These are phyloP conservation scores for Peltaster fructicola DNA, from an alignment of 2,329 filamentous ascomycete genomes.

Conservation along the genomic window DNA sequence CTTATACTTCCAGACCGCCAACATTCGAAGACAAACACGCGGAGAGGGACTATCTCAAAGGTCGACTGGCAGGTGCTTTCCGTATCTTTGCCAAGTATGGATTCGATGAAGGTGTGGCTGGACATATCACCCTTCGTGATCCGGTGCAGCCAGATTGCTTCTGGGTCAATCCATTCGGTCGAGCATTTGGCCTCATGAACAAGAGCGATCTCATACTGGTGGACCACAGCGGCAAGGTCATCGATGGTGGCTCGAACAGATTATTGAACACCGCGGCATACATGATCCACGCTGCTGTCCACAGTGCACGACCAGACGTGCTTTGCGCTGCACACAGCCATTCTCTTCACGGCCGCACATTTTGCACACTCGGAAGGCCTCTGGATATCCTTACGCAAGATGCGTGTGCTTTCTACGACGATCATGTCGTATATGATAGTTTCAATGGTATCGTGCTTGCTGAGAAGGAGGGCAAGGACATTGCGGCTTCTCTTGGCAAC, in stretches of 20 bases:
- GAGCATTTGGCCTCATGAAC: constrained; percentile 23
- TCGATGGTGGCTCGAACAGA: constrained; percentile 20
- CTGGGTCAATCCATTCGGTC: constrained; percentile 24
- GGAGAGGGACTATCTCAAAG: constrained; percentile 23
- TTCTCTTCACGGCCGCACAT: constrained; percentile 21
- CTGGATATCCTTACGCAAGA: constrained; percentile 26
- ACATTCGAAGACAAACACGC: constrained; percentile 18
- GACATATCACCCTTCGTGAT: constrained; percentile 26
- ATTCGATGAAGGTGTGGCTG: constrained; percentile 21
- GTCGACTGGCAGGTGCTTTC: constrained; percentile 27
- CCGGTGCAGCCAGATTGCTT: constrained; percentile 19
- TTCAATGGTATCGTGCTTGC: constrained; percentile 30
- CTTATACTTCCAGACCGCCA: constrained; percentile 5
- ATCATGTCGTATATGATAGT: constrained; percentile 19
- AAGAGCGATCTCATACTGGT: constrained; percentile 29
- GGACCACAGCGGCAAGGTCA: constrained; percentile 24
- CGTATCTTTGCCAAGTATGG: constrained; percentile 24
- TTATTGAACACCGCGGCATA: constrained; percentile 26
- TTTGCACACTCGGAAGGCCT: constrained; percentile 19
- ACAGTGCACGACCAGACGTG: constrained; percentile 25
- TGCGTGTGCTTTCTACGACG: constrained; percentile 21
- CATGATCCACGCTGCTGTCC: constrained; percentile 27
- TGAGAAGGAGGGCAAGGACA: constrained; percentile 25
- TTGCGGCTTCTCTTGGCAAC: constrained; percentile 22
- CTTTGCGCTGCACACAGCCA: constrained; percentile 24